Conservation (phyloP, 306 rosid genomes). For the Casuarina equisetifolia region DNA sequence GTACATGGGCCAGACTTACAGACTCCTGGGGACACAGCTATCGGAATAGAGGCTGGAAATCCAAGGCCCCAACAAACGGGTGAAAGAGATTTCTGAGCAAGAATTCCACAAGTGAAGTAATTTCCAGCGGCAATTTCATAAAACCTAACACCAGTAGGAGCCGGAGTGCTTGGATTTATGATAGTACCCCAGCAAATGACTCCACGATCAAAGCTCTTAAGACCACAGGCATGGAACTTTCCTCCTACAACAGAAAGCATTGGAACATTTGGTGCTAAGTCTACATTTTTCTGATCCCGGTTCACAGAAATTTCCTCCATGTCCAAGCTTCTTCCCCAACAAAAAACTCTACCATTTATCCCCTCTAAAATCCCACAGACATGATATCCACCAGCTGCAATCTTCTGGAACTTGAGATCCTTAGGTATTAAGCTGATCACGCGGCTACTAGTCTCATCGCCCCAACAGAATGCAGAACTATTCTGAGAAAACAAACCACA, state of each 20-base stretch:
- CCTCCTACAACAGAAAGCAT: conserved; percentile 86
- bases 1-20: conserved; percentile 72
- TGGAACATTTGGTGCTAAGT: conserved; percentile 69
- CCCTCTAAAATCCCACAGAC: conserved; percentile 88
- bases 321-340: conserved; percentile 90
- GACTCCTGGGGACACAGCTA: conserved; percentile 67
- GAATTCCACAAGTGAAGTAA: conserved; percentile 85
- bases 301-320: conserved; percentile 61
- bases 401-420: conserved; percentile 58
- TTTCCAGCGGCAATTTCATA: conserved; percentile 84
- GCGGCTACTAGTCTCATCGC: conserved; percentile 71
- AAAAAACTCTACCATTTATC: conserved; percentile 50
- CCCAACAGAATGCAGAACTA: conserved; percentile 86
- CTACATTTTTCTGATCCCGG: conserved; percentile 55
- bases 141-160: conserved; percentile 55
- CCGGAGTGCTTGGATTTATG: conserved; percentile 61
- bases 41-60: conserved; percentile 77
- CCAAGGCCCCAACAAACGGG: conserved; percentile 94
- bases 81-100: conserved; percentile 64
- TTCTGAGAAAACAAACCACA: conserved; percentile 87
- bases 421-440: conserved; percentile 59
- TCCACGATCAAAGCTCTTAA: conserved; percentile 66
- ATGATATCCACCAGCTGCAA: conserved; percentile 83
- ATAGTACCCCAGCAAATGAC: conserved; percentile 87
- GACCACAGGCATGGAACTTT: conserved; percentile 90